Evolutionary conservation across 2,329 filamentous ascomycete species (phyloP), one percentile per base, ranked within the genome.

Genomic region (Alternaria brassicae): DNA sequence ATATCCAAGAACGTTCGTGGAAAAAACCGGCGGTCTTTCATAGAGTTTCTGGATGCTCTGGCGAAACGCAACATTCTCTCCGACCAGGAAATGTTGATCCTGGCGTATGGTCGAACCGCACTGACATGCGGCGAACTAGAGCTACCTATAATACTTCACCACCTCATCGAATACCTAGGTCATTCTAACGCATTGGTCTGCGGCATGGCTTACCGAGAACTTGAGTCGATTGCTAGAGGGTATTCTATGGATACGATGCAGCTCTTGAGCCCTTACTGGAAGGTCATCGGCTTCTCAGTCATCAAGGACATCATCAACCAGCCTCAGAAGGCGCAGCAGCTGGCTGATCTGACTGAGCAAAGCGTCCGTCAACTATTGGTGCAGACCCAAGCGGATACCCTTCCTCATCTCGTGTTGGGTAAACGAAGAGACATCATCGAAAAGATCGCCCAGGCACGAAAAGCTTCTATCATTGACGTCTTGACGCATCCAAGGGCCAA

Each of bases 261-360:
- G 15, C 81, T 99, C 0, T 89, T 98, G 56, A 88, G 89, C 55
- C 93, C 94, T 0, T 98, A 93, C 76, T 98, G 94, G 93, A 87
- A 88, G 65, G 94, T 86, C 28, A 83, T 99, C 42, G 93, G 92
- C 0, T 90, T 94, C 59, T 86, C 89, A 49, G 89, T 92, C 2
- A 89, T 95, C 27, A 94, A 93, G 74, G 92, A 97, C 68, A 84
- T 98, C 61, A 84, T 89, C 21, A 84, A 86, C 47, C 87, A 90
- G 45, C 94, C 95, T n/a, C 91, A 95, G 69, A 90, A 93, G 72
- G 89, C 89, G 45, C 88, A 91, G 55, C 85, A 90, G 42, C 84
- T 98, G 48, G 92, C 93, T 23, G 92, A 96, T 64, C 79, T 98
- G 28, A 83, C 97, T 36, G 88, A 89, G 51, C 89, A 92, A 71